Percentiles rank a stretch among this genome's conserved stretches.
These are phyloP conservation scores for Penicilliopsis zonata DNA, from an alignment of 495 filamentous ascomycete genomes.

Conservation along the genomic window DNA sequence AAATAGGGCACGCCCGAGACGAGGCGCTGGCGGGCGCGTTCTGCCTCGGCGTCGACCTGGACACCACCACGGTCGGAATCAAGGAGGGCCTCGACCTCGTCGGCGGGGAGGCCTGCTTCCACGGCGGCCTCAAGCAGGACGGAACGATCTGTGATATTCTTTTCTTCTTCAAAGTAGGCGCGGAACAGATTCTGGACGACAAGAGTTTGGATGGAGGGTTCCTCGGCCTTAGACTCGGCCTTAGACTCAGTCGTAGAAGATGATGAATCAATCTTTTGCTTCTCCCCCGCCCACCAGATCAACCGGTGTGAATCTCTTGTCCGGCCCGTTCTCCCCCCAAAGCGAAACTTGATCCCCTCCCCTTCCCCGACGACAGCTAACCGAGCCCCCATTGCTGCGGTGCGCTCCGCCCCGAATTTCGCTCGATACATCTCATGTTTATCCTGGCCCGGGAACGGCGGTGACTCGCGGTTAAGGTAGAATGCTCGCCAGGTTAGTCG, in stretches of 20 bases:
- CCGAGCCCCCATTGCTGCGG: slow-evolving; percentile 41
- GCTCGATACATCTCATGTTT: slow-evolving; percentile 40
- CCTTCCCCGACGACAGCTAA: slow-evolving; percentile 44
- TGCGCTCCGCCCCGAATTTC: slow-evolving; percentile 50
- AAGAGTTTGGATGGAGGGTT: slow-evolving; percentile 48
- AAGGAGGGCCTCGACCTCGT: slow-evolving; percentile 50
- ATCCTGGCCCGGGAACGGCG: slow-evolving; percentile 39
- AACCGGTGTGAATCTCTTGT: slow-evolving; percentile 68
- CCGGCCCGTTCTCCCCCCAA: slow-evolving; percentile 62
- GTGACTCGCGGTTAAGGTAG: slow-evolving; percentile 61
- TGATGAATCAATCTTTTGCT: too few relatives aligned
- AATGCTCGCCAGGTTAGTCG: slow-evolving; percentile 62
- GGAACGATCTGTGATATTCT: slow-evolving; percentile 58
- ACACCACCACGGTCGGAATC: slow-evolving; percentile 47
- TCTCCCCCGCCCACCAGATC: slow-evolving; percentile 54
- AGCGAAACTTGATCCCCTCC: slow-evolving; percentile 62
- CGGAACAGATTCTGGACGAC: slow-evolving; percentile 59
- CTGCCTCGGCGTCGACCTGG: slow-evolving; percentile 61
- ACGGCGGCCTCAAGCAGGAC: slow-evolving; percentile 49
- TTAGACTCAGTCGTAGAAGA: too few relatives aligned
- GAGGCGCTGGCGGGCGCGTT: slow-evolving; percentile 39
- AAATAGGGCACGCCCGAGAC: slow-evolving; percentile 70
- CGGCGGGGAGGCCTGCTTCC: slow-evolving; percentile 36
- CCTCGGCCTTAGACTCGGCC: too few relatives aligned
- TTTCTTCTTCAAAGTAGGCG: slow-evolving; percentile 65